phyloP scores from a whole-genome alignment of 345 rosid species.

The Garcia nutans region DNA sequence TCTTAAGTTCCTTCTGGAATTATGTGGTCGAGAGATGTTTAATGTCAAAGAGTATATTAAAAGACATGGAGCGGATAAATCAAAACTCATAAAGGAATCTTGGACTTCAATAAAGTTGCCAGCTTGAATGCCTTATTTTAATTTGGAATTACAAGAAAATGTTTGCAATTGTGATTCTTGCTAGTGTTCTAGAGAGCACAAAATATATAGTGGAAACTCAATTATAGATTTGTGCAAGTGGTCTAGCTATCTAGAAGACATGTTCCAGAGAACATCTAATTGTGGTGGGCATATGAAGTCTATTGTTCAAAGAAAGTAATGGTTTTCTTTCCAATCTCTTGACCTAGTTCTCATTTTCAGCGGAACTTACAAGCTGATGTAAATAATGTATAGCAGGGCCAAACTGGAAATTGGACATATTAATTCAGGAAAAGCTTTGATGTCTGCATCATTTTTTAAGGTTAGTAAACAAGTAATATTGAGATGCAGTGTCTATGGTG shows the following conservation, averaged over 20 bases:
- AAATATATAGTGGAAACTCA: background rate
- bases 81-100: background rate
- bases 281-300: background rate
- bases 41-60: slow-evolving; percentile 58
- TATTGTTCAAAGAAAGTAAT: background rate
- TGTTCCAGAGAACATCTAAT: background rate
- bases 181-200: background rate
- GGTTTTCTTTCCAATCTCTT: background rate
- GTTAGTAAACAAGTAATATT: background rate
- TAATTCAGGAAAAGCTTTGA: background rate
- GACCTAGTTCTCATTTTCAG: background rate
- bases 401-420: background rate
- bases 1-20: slow-evolving; percentile 69
- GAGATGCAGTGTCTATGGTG: background rate
- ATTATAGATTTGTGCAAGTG: slow-evolving; percentile 1
- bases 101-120: background rate
- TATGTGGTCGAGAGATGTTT: slow-evolving; percentile 59
- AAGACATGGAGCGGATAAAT: slow-evolving; percentile 42
- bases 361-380: background rate
- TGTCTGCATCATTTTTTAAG: background rate
- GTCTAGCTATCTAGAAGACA: background rate
- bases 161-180: background rate
- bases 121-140: background rate
- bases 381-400: background rate
- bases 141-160: background rate